Conservation (phyloP, 306 rosid species). For the Hippophae gyantsensis region DNA sequence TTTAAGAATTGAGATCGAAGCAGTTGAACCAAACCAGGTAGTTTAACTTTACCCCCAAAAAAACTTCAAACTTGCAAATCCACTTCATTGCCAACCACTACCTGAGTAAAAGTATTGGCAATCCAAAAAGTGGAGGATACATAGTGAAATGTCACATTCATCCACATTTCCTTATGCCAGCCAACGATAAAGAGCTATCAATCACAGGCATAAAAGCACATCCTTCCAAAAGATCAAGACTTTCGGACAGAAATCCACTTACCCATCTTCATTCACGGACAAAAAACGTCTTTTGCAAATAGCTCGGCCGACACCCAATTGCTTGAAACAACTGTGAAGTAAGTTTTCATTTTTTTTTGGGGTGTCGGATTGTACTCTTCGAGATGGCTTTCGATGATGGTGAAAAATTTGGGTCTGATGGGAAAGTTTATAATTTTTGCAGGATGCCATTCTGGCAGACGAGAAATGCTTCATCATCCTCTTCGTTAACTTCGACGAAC, state of each 20-base stretch:
- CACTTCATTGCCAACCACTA: constrained; percentile 1
- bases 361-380: background rate
- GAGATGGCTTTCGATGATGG: constrained; percentile 48
- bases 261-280: constrained; percentile 22
- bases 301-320: constrained; percentile 20
- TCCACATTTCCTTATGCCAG: constrained; percentile 22
- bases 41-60: constrained; percentile 1
- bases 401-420: constrained; percentile 49
- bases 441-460: constrained; percentile 79
- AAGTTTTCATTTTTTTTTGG: background rate
- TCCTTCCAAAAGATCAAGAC: constrained; percentile 1
- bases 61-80: constrained; percentile 1
- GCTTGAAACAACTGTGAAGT: background rate
- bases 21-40: constrained; percentile 18
- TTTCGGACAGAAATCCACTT: constrained; percentile 15
- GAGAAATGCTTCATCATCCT: constrained; percentile 40
- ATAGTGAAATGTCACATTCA: constrained; percentile 37
- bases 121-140: constrained; percentile 21
- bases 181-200: constrained; percentile 23
- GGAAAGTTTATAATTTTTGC: constrained; percentile 59
- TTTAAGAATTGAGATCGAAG: constrained; percentile 27
- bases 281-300: constrained; percentile 16
- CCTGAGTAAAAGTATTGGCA: constrained; percentile 25
- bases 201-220: constrained; percentile 17
- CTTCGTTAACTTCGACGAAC: constrained; percentile 33